A percentile compares a stretch with the other conserved stretches of the same genome.
Evolutionary conservation across 345 rosid species (phyloP).

Genomic region (Alliaria petiolata): DNA sequence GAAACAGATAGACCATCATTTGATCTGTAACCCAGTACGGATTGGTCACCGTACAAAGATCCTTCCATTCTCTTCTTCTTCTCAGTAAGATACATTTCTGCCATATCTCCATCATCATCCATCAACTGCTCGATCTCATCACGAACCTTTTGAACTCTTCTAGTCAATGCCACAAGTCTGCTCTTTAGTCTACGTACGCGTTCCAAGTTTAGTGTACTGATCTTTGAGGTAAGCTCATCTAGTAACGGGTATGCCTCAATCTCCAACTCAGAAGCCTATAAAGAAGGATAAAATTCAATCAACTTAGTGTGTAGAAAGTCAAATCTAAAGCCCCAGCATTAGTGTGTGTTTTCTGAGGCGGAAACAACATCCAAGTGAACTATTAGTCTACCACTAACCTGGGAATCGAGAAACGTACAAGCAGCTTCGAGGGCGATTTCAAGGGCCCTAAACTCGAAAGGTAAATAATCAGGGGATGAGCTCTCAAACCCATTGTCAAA

Average conservation of each 20-base stretch:
- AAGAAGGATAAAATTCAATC: conserved; percentile 20
- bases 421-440: conserved; percentile 97
- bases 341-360: not conserved
- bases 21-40: conserved; percentile 63
- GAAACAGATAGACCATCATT: conserved; percentile 76
- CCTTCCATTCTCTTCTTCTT: conserved; percentile 89
- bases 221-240: conserved; percentile 95
- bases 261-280: conserved; percentile 95
- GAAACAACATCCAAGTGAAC: not conserved
- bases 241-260: conserved; percentile 97
- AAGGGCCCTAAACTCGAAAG: conserved; percentile 95
- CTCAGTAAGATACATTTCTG: conserved; percentile 98
- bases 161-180: conserved; percentile 88
- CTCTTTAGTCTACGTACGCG: conserved; percentile 93
- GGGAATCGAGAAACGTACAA: conserved; percentile 96
- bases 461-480: conserved; percentile 90
- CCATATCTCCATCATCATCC: conserved; percentile 99
- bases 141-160: conserved; percentile 98
- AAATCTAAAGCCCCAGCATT: not conserved
- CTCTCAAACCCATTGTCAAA: conserved; percentile 65
- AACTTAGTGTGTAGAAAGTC: not conserved
- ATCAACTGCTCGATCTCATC: conserved; percentile 99
- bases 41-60: conserved; percentile 73
- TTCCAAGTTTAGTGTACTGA: conserved; percentile 95
- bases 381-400: conserved; percentile 48